Evolutionary conservation across 257 asterid species (phyloP), one percentile per base, ranked within the genome.

Genomic region (Osmanthus fragrans): DNA sequence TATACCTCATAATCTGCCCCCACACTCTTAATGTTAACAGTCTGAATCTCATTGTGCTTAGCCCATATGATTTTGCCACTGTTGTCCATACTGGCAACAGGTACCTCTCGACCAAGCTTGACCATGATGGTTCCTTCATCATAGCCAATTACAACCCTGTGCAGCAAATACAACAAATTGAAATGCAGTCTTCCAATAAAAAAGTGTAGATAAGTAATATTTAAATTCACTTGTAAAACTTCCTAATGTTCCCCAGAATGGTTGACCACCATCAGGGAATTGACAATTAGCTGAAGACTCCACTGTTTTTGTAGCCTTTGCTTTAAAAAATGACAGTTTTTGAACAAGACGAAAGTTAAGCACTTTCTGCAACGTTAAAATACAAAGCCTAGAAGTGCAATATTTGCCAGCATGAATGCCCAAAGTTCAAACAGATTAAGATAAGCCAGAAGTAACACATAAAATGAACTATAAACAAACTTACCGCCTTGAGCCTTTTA

Each of bases 61-160:
- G 99, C 92, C 99, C 99, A 95, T 66, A 95, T 92, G 72, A 95
- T 89, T 89, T 93, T 93, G 79, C 99, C 99, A 82, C 97, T 86
- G 73, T 88, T 95, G 81, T 95, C 99, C 98, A 95, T 95, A 77
- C 99, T 95, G 54, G 96, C 98, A 70, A 93, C 89, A 45, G 99
- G 99, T 21, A 91, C 99, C 87, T 96, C 99, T 27, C 98, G 92
- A 67, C 99, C 99, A 75, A 96, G 86, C 87, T 96, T 96, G 36
- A 96, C 98, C 99, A 96, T 96, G 73, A 96, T 91, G 47, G 98
- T 92, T 79, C 99, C 99, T 86, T 96, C 99, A 78, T 96, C 99
- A 71, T 96, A 96, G 73, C 99, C 99, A 81, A 96, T 88, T 58
- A 88, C 98, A 86, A 96, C 92, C 92, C 99, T 96, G 88, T 64